Base-by-base conservation (phyloP, 192 early-diverging fungal species). In the Podila epigama region DNA sequence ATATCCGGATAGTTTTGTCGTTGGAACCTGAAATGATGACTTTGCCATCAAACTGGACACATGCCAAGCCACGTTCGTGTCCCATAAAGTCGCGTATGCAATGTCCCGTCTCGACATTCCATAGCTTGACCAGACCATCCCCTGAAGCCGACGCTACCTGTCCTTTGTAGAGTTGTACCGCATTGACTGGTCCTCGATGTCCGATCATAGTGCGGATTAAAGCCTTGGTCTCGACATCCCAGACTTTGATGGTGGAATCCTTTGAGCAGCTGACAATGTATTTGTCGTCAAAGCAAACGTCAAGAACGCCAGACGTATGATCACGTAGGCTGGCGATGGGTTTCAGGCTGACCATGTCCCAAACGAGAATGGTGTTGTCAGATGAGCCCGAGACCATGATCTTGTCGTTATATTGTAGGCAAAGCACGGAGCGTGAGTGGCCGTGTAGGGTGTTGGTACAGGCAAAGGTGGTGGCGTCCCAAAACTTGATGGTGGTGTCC, bases 161-260 rank as follows among this genome's bases (percentile, higher is more conserved):
- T 48, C 84, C 67, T 37, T 85, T 89, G 32, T 88, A 58, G 31
- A 96, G 69, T 69, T 97, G 91, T 9, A 99, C 85, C 16, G 96
- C 94, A 72, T 99, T 98, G 22, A 99, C 97, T 1, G 96, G 94
- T n/a, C 95, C 95, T 12, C 86, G 85, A 68, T 98, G 97, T 20
- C 95, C 95, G 18, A 79, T 54, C 59, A 98, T 66, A 1, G 86
- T 92, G 18, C 87, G 83, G 51, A 92, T 44, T 13, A 89, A 82
- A 44, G 78, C 68, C 6, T 90, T 92, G 0, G 84, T 83, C 20
- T 73, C 59, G n/a, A 88, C 79, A 68, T 88, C 83, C 96, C 97
- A 99, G 16, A 97, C 85, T 65, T 91, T 91, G 48, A 99, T 91
- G 0, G 94, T 92, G 37, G 90, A 90, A 79, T 99, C 97, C 82